Percentiles rank a stretch among this genome's conserved stretches.
Conservation (phyloP, 306 rosid genomes). For the Chamaecrista fasciculata region DNA sequence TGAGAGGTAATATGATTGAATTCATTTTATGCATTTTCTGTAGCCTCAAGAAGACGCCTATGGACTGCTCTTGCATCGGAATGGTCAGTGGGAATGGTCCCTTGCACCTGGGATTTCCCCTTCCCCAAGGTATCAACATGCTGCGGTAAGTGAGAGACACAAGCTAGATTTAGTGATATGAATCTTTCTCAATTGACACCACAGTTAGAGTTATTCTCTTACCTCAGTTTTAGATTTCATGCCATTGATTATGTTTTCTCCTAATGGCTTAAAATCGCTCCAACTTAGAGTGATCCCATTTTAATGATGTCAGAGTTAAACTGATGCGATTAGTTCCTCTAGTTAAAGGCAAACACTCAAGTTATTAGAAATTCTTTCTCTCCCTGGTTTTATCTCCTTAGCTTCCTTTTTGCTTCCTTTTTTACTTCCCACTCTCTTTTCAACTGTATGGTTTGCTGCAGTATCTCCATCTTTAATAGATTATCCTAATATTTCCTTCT, state of each 20-base stretch:
- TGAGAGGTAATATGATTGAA: conserved; percentile 11
- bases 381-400: background rate
- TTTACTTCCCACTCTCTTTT: background rate
- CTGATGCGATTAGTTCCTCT: background rate
- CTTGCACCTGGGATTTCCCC: conserved; percentile 98
- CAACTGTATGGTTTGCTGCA: too few relatives aligned
- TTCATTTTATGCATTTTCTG: conserved; percentile 20
- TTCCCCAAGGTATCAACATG: conserved; percentile 90
- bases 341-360: background rate
- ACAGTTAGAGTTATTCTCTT: background rate
- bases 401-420: background rate
- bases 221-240: background rate
- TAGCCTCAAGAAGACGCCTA: conserved; percentile 94
- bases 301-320: background rate
- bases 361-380: background rate
- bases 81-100: conserved; percentile 99
- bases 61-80: conserved; percentile 92
- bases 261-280: background rate
- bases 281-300: background rate
- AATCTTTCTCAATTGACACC: background rate
- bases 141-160: conserved; percentile 72
- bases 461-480: too few relatives aligned
- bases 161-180: conserved; percentile 11
- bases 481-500: background rate
- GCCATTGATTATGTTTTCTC: background rate